Evolutionary conservation across 805 yeast species (phyloP).

Genomic region (Metschnikowia continentalis): DNA sequence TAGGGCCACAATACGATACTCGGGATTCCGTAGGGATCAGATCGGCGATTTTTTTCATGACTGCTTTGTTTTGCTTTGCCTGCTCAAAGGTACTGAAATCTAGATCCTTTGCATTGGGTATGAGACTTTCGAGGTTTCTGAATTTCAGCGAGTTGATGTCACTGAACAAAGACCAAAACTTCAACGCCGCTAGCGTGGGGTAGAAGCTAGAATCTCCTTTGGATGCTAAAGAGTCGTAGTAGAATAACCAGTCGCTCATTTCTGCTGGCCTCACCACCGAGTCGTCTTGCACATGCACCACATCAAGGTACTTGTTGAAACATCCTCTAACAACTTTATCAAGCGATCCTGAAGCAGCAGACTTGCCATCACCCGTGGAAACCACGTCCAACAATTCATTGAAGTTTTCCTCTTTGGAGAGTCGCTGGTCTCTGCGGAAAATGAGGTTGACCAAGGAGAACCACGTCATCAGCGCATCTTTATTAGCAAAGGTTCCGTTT

Average conservation of each 20-base stretch:
- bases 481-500: slow-evolving; percentile 23
- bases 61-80: slow-evolving; percentile 29
- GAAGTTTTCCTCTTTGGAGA: slow-evolving; percentile 46
- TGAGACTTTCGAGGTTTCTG: slow-evolving; percentile 16
- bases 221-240: slow-evolving; percentile 54
- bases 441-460: slow-evolving; percentile 56
- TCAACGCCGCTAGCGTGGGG: slow-evolving; percentile 52
- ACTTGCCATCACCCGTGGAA: slow-evolving; percentile 35
- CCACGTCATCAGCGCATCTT: slow-evolving; percentile 69
- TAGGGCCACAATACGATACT: slow-evolving; percentile 24
- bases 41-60: slow-evolving; percentile 27
- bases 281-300: slow-evolving; percentile 59
- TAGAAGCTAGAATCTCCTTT: slow-evolving; percentile 43
- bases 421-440: slow-evolving; percentile 50
- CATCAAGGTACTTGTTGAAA: slow-evolving; percentile 59
- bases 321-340: slow-evolving; percentile 72
- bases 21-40: slow-evolving; percentile 27
- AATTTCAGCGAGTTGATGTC: slow-evolving; percentile 43
- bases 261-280: slow-evolving; percentile 53
- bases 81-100: slow-evolving; percentile 40
- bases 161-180: slow-evolving; percentile 60
- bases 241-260: slow-evolving; percentile 73
- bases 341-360: slow-evolving; percentile 39
- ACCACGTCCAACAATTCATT: slow-evolving; percentile 43
- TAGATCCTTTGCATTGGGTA: slow-evolving; percentile 30